Base-by-base conservation (phyloP, 2,329 filamentous ascomycete genomes). In the Pleoardoris graminearum region DNA sequence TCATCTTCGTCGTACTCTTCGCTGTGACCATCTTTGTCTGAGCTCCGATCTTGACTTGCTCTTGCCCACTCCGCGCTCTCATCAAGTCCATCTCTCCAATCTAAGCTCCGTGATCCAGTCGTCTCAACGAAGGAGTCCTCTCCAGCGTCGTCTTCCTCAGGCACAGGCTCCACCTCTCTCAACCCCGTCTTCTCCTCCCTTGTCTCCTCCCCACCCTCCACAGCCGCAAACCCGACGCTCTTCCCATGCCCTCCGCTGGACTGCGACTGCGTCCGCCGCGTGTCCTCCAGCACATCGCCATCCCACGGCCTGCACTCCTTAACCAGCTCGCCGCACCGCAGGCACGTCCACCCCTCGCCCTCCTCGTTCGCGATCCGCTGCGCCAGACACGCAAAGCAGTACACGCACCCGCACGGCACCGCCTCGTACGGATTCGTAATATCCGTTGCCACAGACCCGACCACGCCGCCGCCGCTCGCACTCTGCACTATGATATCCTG, bases 381-480 rank as follows among this genome's bases (percentile, higher is more conserved):
- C 3, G 92, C 91, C n/a, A 97, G 76, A 68, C 94, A 99, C 16
- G 96, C 90, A 69, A 95, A 99, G 75, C 94, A 99, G 76, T 97
- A 99, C 53, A 97, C 81, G 72, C 92, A 96, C 0, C 89, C 89
- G 66, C 94, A 99, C 0, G 91, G 87, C 2, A 92, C 84, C 0
- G 91, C 85, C 75, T 96, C 91, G 71, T 99, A 99, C 0, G 94
- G 92, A 70, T 97, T 99, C 4, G 93, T 97, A 56, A 97, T 87
- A 66, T 97, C 94, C 0, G 92, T 97, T 59, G 91, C 88, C 6
- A 90, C 89, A 16, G 89, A 95, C 16, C 92, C 93, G 36, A 95
- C 82, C 10, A 96, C 88, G 12, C 92, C 91, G 54, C 86, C 86
- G 4, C 86, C 85, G 10, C 85, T 81, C 0, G 85, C 84, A 0